A percentile compares a stretch with the other conserved stretches of the same genome.
These are phyloP conservation scores for Aspergillus luchuensis DNA, from an alignment of 2,329 filamentous ascomycete genomes.

Conservation along the genomic window DNA sequence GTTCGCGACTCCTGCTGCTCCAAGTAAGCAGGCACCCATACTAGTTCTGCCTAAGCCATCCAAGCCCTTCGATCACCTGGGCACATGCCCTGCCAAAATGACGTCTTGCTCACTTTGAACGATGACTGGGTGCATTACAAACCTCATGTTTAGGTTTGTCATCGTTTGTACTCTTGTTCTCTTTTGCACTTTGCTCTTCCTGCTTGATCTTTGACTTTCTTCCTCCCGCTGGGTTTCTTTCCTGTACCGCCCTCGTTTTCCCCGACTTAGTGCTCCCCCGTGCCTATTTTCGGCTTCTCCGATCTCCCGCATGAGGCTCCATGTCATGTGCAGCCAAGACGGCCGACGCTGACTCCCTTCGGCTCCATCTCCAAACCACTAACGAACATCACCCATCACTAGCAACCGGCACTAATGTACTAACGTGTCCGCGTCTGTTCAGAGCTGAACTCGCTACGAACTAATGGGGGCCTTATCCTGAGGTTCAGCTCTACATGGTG, in stretches of 20 bases:
- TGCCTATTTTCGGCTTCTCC: not conserved
- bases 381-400: not conserved
- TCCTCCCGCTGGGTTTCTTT: too few species aligned
- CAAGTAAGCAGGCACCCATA: slow-evolving; percentile 9
- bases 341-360: not conserved
- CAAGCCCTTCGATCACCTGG: slow-evolving; percentile 4
- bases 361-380: not conserved
- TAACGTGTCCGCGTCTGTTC: not conserved
- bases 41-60: slow-evolving; percentile 13
- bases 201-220: not conserved
- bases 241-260: not conserved
- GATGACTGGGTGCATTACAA: not conserved
- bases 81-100: slow-evolving; percentile 8
- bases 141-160: not conserved
- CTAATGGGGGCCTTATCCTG: not conserved
- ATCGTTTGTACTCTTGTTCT: not conserved
- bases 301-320: slow-evolving; percentile 4
- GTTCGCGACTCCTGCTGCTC: slow-evolving; percentile 1
- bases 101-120: not conserved
- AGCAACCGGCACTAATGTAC: slow-evolving; percentile 1
- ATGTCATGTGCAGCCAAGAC: not conserved
- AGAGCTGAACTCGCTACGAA: not conserved
- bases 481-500: not conserved
- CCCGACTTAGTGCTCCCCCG: not conserved
- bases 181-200: too few species aligned